Conservation (phyloP, 2,329 filamentous ascomycete species). For the Penicillium corylophilum region DNA sequence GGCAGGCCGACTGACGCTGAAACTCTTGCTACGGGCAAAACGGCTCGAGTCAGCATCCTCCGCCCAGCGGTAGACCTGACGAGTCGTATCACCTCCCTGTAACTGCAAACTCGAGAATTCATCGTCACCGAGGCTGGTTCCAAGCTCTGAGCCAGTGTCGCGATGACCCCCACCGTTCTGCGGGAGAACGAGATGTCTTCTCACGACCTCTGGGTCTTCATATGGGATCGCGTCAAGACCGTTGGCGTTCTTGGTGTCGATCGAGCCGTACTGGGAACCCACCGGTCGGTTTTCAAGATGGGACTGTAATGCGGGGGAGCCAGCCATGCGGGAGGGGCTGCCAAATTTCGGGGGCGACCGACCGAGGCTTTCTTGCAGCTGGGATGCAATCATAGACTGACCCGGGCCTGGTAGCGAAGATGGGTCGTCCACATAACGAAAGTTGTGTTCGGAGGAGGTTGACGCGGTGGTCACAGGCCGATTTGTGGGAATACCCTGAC, state of each 20-base stretch:
- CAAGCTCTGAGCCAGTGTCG: slow-evolving; percentile 33
- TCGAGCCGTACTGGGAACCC: slow-evolving; percentile 79
- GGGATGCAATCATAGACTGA: slow-evolving; percentile 82
- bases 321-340: slow-evolving; percentile 52
- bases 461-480: slow-evolving; percentile 38
- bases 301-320: slow-evolving; percentile 57
- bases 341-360: slow-evolving; percentile 43
- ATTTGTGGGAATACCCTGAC: slow-evolving; percentile 44
- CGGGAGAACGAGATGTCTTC: slow-evolving; percentile 81
- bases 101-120: slow-evolving; percentile 92
- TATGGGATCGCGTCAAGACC: slow-evolving; percentile 54
- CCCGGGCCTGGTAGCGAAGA: slow-evolving; percentile 72
- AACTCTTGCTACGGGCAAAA: slow-evolving; percentile 81
- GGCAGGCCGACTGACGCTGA: slow-evolving; percentile 71
- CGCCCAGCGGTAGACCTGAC: slow-evolving; percentile 95
- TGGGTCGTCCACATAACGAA: slow-evolving; percentile 60
- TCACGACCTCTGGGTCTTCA: slow-evolving; percentile 90
- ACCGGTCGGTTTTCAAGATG: slow-evolving; percentile 51
- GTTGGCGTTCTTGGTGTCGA: slow-evolving; percentile 59
- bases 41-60: slow-evolving; percentile 73
- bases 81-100: slow-evolving; percentile 91
- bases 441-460: slow-evolving; percentile 55
- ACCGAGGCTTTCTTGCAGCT: slow-evolving; percentile 73
- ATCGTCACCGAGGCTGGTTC: slow-evolving; percentile 54
- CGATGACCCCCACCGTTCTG: slow-evolving; percentile 40